Evolutionary conservation across 345 rosid genomes (phyloP), one percentile per base, ranked within the genome.

Genomic region (Laguncularia racemosa): DNA sequence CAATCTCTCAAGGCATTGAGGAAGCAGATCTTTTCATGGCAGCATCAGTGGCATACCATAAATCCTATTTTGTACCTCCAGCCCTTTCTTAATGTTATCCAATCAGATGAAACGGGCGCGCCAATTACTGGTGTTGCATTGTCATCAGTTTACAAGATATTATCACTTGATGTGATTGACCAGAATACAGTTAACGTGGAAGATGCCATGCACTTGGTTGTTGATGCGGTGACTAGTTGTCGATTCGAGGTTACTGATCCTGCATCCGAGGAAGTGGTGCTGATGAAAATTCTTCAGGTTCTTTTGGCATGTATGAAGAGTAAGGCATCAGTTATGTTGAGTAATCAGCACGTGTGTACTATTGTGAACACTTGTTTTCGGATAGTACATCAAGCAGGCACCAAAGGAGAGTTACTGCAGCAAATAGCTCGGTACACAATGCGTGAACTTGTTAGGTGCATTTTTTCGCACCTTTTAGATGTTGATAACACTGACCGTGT

Each of bases 161-260:
- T 92, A 52, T 77, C 81, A 40, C 82, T 92, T 48, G 89, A 89
- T 44, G 79, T 84, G 59, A 76, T 92, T 69, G 95, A 89, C 78
- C 89, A 77, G 48, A 75, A 78, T 61, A 85, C 95, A 50, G 78
- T 74, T 44, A 85, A 80, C 72, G 83, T 93, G 50, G 99, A 85
- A 73, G 99, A 84, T 48, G 92, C 97, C 46, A 84, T 93, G 96
- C 92, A 80, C 60, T 71, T 81, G 87, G 80, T 93, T 19, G 99
- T 93, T 77, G 97, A 89, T 76, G 80, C 96, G 57, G 97, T 93
- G 71, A 93, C 96, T 56, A 87, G 90, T 76, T 93, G 99, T 65
- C 85, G 97, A 59, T 93, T 93, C 73, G 99, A 93, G 86, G 88
- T 87, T 69, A 85, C 95, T 47, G 99, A 93, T 82, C 95, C 97